These are phyloP conservation scores for Lactifluus rugatus DNA, from an alignment of 768 basidiomycete genomes.

Conservation along the genomic window DNA sequence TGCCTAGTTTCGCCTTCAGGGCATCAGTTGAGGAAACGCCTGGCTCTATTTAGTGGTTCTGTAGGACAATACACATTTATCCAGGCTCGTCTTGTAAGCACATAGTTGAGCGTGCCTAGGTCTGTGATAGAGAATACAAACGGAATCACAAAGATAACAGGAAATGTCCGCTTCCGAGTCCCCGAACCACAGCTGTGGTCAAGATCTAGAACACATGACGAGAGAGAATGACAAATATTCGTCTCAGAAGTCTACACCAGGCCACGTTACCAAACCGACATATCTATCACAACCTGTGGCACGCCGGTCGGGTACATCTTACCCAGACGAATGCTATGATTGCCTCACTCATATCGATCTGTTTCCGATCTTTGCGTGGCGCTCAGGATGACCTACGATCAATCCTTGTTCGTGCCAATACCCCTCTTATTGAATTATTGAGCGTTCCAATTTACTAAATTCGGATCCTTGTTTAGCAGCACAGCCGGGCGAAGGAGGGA, in stretches of 20 bases:
- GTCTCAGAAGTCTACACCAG: not conserved
- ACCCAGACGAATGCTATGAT: not conserved
- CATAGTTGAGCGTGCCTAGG: not conserved
- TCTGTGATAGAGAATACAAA: not conserved
- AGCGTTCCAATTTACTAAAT: conserved; percentile 3
- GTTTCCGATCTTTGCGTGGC: conserved; percentile 11
- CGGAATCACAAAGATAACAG: conserved; percentile 5
- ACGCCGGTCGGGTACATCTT: not conserved
- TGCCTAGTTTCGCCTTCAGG: conserved; percentile 1
- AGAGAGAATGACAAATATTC: not conserved
- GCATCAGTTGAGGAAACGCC: not conserved
- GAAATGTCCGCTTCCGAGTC: conserved; percentile 12
- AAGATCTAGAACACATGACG: conserved; percentile 10
- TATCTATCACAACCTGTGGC: not conserved
- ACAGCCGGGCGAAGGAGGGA: not conserved
- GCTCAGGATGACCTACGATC: conserved; percentile 6
- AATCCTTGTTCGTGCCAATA: not conserved
- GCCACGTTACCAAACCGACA: conserved; percentile 5
- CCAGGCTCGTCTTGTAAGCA: not conserved
- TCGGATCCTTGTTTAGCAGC: not conserved
- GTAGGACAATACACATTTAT: not conserved
- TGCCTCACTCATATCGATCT: not conserved
- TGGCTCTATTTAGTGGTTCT: not conserved
- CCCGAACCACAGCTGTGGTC: not conserved
- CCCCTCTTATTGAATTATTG: not conserved